phyloP scores from a whole-genome alignment of 2,329 filamentous ascomycete species.

The Hypoxylon sp. region DNA sequence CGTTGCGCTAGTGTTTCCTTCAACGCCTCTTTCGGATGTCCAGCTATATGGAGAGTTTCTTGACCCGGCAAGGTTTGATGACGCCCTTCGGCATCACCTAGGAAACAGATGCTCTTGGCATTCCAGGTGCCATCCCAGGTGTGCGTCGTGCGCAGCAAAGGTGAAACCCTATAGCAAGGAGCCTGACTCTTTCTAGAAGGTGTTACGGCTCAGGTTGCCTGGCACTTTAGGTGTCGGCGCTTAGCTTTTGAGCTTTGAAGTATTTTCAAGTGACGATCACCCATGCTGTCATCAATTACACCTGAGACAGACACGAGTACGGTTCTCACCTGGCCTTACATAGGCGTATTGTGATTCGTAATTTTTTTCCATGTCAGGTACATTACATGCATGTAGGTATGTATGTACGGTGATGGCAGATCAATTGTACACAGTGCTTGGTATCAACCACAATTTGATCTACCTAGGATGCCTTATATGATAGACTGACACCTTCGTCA shows the following conservation, averaged over 20 bases:
- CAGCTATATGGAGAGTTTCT: neutral
- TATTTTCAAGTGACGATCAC: conserved; percentile 9
- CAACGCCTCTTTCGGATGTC: conserved; percentile 11
- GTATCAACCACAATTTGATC: neutral
- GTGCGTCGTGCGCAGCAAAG: neutral
- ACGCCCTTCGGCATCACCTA: neutral
- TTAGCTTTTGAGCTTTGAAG: conserved; percentile 11
- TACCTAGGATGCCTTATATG: neutral
- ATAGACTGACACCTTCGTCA: conserved; percentile 4
- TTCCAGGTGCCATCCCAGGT: neutral
- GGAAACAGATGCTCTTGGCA: neutral
- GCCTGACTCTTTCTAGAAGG: conserved; percentile 38
- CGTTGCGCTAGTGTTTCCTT: neutral
- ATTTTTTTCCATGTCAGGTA: conserved; percentile 6
- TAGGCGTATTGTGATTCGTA: conserved; percentile 7
- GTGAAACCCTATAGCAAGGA: conserved; percentile 15
- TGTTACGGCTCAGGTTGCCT: conserved; percentile 17
- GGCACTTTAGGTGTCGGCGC: neutral
- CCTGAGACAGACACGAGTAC: conserved; percentile 19
- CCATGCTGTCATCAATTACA: conserved; percentile 11
- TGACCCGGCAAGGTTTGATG: neutral
- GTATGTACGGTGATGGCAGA: conserved; percentile 3
- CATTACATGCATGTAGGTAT: conserved; percentile 1
- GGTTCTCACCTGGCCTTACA: neutral
- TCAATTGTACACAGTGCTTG: neutral